These are phyloP conservation scores for Westerdykella ornata DNA, from an alignment of 2,329 filamentous ascomycete species.

Conservation along the genomic window DNA sequence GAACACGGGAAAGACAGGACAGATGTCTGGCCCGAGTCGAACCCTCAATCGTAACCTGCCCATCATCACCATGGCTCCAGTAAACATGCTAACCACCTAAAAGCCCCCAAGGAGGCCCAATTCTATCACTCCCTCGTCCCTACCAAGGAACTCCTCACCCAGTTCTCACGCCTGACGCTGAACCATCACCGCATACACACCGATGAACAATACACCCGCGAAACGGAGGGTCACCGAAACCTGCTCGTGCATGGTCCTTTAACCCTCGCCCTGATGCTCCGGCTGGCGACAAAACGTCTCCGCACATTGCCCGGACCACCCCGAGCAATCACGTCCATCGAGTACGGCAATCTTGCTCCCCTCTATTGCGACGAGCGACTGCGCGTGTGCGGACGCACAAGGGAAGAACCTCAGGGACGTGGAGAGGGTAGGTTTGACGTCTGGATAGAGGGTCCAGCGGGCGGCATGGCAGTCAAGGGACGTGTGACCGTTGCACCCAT, in stretches of 20 bases:
- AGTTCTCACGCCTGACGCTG: conserved; percentile 70
- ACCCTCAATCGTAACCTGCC: background rate
- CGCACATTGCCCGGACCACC: conserved; percentile 8
- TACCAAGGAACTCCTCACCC: conserved; percentile 67
- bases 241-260: conserved; percentile 85
- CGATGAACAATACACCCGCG: conserved; percentile 61
- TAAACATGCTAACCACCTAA: conserved; percentile 10
- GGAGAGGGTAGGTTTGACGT: conserved; percentile 27
- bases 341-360: conserved; percentile 77
- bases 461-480: conserved; percentile 43
- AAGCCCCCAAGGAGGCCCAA: conserved; percentile 46
- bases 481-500: conserved; percentile 10
- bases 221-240: conserved; percentile 66
- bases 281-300: conserved; percentile 55
- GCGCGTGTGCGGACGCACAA: conserved; percentile 56
- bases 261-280: conserved; percentile 68
- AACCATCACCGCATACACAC: conserved; percentile 92
- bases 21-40: conserved; percentile 37
- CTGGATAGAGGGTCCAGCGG: conserved; percentile 39
- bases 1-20: conserved; percentile 37
- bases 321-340: conserved; percentile 50
- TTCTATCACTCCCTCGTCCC: conserved; percentile 58
- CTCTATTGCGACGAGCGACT: conserved; percentile 68
- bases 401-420: conserved; percentile 24
- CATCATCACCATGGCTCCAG: background rate